These are phyloP conservation scores for Debaryomyces coudertii DNA, from an alignment of 1,139 yeast genomes.

Conservation along the genomic window DNA sequence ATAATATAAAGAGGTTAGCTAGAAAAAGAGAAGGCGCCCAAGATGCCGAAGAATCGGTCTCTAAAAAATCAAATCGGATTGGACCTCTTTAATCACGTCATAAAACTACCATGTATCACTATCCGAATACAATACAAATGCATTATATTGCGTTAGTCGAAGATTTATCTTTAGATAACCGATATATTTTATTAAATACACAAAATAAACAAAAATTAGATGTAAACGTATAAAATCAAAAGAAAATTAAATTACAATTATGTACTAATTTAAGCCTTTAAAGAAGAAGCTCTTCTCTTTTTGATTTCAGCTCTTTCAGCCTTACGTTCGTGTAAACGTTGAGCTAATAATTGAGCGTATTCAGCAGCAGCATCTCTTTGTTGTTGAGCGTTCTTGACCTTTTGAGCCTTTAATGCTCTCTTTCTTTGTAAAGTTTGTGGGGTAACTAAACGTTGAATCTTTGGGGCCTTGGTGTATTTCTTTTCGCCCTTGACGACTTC, in stretches of 20 bases:
- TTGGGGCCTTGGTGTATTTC: conserved; percentile 99
- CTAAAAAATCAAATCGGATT: conserved; percentile 8
- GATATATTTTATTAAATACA: conserved; percentile 26
- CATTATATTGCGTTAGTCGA: background rate
- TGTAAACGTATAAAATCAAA: conserved; percentile 14
- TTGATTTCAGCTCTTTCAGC: conserved; percentile 97
- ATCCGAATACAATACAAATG: background rate
- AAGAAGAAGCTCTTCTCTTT: conserved; percentile 99
- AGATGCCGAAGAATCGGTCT: conserved; percentile 7
- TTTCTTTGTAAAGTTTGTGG: conserved; percentile 99
- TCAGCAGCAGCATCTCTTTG: conserved; percentile 99
- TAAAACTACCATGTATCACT: background rate
- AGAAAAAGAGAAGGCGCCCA: conserved; percentile 30
- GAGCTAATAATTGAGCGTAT: conserved; percentile 97
- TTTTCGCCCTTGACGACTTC: conserved; percentile 97
- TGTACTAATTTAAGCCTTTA: conserved; percentile 64
- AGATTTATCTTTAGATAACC: conserved; percentile 8
- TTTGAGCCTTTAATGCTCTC: conserved; percentile 94
- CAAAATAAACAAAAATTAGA: conserved; percentile 21
- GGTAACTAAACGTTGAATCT: conserved; percentile 98
- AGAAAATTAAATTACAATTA: conserved; percentile 14
- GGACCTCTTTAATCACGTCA: conserved; percentile 7
- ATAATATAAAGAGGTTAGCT: conserved; percentile 68
- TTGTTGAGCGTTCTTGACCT: conserved; percentile 96
- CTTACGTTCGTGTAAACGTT: conserved; percentile 98